Conservation (phyloP, 768 basidiomycete genomes). For the Boletales sp. region DNA sequence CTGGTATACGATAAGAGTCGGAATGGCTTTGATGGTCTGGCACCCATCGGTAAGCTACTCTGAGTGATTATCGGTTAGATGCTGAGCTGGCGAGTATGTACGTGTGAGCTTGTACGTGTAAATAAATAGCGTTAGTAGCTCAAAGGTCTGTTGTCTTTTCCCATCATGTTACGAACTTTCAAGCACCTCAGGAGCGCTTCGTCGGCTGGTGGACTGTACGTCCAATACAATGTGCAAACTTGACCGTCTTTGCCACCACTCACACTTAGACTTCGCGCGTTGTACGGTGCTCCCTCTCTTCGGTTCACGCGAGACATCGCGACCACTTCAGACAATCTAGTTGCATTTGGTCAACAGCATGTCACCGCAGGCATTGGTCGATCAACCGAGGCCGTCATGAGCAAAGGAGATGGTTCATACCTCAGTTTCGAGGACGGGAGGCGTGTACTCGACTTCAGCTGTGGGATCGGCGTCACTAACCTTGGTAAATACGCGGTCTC, state of each 20-base stretch:
- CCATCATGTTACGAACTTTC: conserved; percentile 4
- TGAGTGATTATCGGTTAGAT: conserved; percentile 12
- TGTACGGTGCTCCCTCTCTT: not conserved
- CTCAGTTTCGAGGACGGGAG: conserved; percentile 70
- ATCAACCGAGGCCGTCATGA: conserved; percentile 52
- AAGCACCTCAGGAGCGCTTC: not conserved
- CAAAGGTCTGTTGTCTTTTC: not conserved
- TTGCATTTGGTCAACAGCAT: conserved; percentile 40
- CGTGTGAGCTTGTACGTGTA: not conserved
- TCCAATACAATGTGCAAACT: not conserved
- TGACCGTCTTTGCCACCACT: not conserved
- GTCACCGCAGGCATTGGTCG: conserved; percentile 44
- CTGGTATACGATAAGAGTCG: conserved; percentile 54
- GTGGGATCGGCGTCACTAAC: conserved; percentile 84
- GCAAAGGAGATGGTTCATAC: conserved; percentile 69
- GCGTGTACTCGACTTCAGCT: conserved; percentile 78
- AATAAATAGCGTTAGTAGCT: not conserved
- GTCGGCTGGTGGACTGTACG: conserved; percentile 7
- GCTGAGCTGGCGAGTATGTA: too few relatives aligned
- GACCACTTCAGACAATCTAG: conserved; percentile 22
- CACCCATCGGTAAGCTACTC: conserved; percentile 38
- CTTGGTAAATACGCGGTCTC: conserved; percentile 48
- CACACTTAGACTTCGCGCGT: conserved; percentile 1
- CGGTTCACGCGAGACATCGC: conserved; percentile 12
- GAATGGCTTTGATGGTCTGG: conserved; percentile 34